These are phyloP conservation scores for Aureobasidium sp. DNA, from an alignment of 2,329 filamentous ascomycete genomes.

Conservation along the genomic window DNA sequence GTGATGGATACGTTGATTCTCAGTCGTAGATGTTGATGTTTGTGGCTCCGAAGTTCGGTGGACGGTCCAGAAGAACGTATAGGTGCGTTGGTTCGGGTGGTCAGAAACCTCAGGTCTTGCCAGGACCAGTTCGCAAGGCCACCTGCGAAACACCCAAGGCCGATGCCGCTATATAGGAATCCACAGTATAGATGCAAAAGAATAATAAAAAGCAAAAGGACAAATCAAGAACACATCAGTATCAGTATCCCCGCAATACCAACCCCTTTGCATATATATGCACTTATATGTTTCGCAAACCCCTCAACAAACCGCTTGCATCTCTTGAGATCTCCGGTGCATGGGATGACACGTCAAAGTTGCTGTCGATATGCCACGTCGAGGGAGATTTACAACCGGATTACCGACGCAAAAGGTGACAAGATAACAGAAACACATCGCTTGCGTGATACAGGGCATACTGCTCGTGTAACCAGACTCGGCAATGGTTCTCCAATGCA, in stretches of 20 bases:
- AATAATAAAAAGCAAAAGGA: not conserved
- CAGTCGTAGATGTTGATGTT: not conserved
- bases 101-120: no score
- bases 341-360: not conserved
- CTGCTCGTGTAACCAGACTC: not conserved
- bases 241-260: not conserved
- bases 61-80: not conserved
- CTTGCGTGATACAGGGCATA: not conserved
- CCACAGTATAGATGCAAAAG: not conserved
- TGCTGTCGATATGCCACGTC: not conserved
- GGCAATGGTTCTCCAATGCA: no score
- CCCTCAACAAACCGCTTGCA: not conserved
- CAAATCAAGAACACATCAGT: not conserved
- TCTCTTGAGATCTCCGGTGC: not conserved
- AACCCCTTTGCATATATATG: not conserved
- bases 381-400: not conserved
- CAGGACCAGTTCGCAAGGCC: no score
- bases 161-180: not conserved
- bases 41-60: not conserved
- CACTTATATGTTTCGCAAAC: not conserved
- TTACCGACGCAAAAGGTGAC: not conserved
- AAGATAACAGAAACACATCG: not conserved
- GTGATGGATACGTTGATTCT: no score
- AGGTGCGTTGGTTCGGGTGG: not conserved
- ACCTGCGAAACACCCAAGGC: no score